Evolutionary conservation across 768 basidiomycete species (phyloP).

Genomic region (Strobilomyces dryophilus): DNA sequence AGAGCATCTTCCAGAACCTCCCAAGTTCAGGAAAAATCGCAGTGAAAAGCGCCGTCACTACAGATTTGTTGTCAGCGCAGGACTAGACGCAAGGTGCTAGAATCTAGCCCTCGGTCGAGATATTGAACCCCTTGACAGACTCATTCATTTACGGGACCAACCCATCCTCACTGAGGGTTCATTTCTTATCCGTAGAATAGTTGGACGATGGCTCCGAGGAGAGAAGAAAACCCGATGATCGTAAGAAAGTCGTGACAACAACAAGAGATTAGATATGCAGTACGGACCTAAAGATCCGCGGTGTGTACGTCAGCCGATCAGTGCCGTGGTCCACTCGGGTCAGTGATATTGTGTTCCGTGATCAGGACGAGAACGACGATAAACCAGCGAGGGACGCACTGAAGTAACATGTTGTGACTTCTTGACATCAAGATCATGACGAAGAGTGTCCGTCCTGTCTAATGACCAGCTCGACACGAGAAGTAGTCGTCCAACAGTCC

Average conservation of each 20-base stretch:
- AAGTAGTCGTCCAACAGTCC: too few species aligned
- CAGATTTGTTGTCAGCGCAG: slow-evolving; percentile 35
- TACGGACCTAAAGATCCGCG: slow-evolving; percentile 75
- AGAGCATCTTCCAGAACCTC: not conserved
- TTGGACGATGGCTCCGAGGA: slow-evolving; percentile 87
- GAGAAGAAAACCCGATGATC: slow-evolving; percentile 34
- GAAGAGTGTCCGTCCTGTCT: too few species aligned
- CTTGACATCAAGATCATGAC: too few species aligned
- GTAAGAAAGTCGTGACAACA: not conserved
- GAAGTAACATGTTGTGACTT: too few species aligned
- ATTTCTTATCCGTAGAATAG: slow-evolving; percentile 57
- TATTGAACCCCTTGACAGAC: slow-evolving; percentile 57
- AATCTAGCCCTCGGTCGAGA: slow-evolving; percentile 86
- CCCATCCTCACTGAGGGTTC: slow-evolving; percentile 60
- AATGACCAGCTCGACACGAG: too few species aligned
- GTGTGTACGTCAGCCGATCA: slow-evolving; percentile 56
- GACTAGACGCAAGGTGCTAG: not conserved
- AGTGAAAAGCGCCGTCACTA: slow-evolving; percentile 34
- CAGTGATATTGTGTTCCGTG: slow-evolving; percentile 56
- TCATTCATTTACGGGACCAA: slow-evolving; percentile 33
- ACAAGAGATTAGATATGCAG: slow-evolving; percentile 36
- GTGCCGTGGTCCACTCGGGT: slow-evolving; percentile 35
- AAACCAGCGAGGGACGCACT: slow-evolving; percentile 28
- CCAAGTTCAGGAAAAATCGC: slow-evolving; percentile 28
- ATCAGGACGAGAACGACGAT: slow-evolving; percentile 64